Conservation (phyloP, 495 filamentous ascomycete genomes). For the Cryomyces minteri region DNA sequence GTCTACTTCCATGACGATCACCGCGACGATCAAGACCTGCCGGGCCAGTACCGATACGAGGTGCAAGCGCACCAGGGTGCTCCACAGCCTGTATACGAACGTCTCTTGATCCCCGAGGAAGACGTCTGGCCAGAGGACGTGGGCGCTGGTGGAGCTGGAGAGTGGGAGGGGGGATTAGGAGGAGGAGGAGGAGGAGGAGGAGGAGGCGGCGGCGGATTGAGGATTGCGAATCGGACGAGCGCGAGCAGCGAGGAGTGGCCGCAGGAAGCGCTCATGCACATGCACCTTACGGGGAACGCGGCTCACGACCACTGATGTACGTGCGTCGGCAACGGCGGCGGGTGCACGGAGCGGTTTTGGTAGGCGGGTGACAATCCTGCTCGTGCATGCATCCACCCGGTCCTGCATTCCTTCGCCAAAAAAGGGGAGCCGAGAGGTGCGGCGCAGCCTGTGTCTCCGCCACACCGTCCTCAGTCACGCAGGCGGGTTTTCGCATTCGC, state of each 20-base stretch:
- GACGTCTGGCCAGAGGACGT: background rate
- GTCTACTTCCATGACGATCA: background rate
- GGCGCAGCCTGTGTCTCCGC: no score
- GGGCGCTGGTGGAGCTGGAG: background rate
- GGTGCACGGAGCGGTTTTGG: no score
- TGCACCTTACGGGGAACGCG: slow-evolving; percentile 12
- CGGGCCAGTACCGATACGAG: background rate
- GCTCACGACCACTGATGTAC: no score
- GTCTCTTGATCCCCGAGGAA: background rate
- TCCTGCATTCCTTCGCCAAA: no score
- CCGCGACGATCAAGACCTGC: background rate
- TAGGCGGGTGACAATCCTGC: no score
- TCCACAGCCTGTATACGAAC: background rate
- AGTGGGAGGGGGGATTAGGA: background rate
- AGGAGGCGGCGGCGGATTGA: slow-evolving; percentile 14
- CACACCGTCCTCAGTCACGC: no score
- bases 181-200: background rate
- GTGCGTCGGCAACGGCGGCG: no score
- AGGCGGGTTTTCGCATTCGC: no score
- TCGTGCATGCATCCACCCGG: no score
- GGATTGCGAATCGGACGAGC: slow-evolving; percentile 15
- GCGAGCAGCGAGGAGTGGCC: slow-evolving; percentile 14
- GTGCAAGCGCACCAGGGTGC: background rate
- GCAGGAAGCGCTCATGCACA: slow-evolving; percentile 18
- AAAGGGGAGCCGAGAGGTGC: no score